phyloP scores from a whole-genome alignment of 805 yeast genomes.

The Zygotorulaspora danielsina region DNA sequence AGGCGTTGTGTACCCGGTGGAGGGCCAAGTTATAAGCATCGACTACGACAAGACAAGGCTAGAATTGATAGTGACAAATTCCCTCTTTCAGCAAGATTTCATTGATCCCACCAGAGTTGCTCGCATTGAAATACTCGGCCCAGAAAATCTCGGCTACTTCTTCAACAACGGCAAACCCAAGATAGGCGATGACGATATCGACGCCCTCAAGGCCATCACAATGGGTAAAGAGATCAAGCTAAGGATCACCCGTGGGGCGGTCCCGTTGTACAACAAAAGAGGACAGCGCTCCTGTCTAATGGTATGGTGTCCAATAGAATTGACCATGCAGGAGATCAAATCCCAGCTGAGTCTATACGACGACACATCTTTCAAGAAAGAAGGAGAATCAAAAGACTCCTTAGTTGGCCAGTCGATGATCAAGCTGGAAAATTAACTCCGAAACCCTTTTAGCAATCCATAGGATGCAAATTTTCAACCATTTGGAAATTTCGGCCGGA shows the following conservation, averaged over 20 bases:
- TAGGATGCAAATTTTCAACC: too few species aligned
- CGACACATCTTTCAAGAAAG: background rate
- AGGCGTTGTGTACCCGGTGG: conserved; percentile 5
- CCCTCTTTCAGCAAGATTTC: conserved; percentile 11
- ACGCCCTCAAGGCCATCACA: background rate
- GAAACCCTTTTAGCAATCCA: background rate
- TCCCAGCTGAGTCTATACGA: conserved; percentile 9
- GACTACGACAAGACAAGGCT: conserved; percentile 1
- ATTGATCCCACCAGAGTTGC: conserved; percentile 19
- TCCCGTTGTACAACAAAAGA: conserved; percentile 3
- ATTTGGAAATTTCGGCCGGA: conserved; percentile 1
- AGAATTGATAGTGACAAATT: conserved; percentile 14
- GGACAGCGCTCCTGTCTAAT: conserved; percentile 7
- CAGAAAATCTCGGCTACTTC: conserved; percentile 15
- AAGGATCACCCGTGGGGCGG: conserved; percentile 6
- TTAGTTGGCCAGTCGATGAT: too few species aligned
- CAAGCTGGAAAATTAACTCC: background rate
- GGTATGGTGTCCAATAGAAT: conserved; percentile 26
- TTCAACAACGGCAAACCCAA: conserved; percentile 4
- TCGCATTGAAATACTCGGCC: conserved; percentile 16
- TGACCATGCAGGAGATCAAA: conserved; percentile 21
- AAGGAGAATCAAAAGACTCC: background rate
- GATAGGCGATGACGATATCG: conserved; percentile 2
- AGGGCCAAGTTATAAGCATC: conserved; percentile 11
- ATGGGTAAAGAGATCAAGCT: conserved; percentile 8